Evolutionary conservation across 495 filamentous ascomycete species (phyloP).

Genomic region (Lichina pygmaea): DNA sequence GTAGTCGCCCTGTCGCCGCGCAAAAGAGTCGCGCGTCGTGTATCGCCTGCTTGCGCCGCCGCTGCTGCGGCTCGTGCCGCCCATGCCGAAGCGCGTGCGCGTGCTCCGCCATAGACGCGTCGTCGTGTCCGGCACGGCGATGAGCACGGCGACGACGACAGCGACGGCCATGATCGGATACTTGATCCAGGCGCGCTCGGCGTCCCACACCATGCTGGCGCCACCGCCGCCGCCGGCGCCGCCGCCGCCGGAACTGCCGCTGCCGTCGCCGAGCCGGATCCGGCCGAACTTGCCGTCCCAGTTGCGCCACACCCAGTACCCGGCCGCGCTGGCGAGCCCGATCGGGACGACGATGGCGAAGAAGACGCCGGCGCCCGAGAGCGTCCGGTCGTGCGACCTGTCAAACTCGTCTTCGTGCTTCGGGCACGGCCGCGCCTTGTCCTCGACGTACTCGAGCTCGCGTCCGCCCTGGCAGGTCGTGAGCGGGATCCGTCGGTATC

Average conservation of each 20-base stretch:
- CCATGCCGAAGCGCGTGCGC: conserved; percentile 18
- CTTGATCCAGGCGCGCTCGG: conserved; percentile 40
- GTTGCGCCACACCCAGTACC: conserved; percentile 65
- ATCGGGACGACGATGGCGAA: conserved; percentile 58
- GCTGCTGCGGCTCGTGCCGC: conserved; percentile 16
- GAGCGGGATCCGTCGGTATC: conserved; percentile 73
- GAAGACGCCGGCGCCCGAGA: conserved; percentile 55
- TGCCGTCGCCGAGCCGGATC: conserved; percentile 51
- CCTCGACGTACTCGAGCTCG: conserved; percentile 34
- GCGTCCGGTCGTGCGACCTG: conserved; percentile 25
- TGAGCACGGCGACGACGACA: conserved; percentile 45
- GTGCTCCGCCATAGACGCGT: conserved; percentile 38
- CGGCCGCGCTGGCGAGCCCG: conserved; percentile 33
- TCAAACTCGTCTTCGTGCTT: conserved; percentile 54
- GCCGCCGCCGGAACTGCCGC: conserved; percentile 1
- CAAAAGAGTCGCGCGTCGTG: conserved; percentile 63
- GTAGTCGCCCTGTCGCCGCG: conserved; percentile 53
- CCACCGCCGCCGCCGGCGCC: conserved; percentile 2
- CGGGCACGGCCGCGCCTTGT: conserved; percentile 31
- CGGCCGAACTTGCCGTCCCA: conserved; percentile 81
- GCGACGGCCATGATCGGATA: conserved; percentile 57
- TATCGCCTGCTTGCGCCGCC: conserved; percentile 23
- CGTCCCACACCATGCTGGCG: conserved; percentile 20
- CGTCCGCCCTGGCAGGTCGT: conserved; percentile 57
- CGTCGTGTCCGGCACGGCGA: conserved; percentile 45